Evolutionary conservation across 208 protist species (phyloP).

Genomic region (Tetramitus jugosus): DNA sequence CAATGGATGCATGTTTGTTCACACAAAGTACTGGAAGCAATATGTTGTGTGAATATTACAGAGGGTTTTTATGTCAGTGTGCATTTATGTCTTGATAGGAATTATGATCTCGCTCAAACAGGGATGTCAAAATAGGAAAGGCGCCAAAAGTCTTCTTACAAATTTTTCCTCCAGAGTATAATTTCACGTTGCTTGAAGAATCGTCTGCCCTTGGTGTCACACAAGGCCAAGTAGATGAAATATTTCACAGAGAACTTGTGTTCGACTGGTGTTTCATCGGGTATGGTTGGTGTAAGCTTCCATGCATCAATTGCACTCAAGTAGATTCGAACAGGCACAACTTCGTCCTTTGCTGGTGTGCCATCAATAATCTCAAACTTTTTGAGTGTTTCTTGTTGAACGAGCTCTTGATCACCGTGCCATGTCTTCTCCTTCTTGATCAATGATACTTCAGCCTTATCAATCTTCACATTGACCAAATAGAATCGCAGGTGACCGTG

Average conservation of each 20-base stretch:
- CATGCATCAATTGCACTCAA: constrained; percentile 7
- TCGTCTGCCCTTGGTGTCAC: constrained; percentile 5
- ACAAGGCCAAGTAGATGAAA: constrained; percentile 24
- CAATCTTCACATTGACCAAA: constrained; percentile 30
- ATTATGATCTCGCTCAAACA: too few relatives aligned
- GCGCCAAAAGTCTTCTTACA: too few relatives aligned
- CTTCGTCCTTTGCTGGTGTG: constrained; percentile 27
- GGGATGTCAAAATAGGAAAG: too few relatives aligned
- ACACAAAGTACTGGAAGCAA: too few relatives aligned
- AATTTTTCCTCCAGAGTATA: background rate
- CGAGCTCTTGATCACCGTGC: background rate
- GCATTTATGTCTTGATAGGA: too few relatives aligned
- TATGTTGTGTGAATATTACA: too few relatives aligned
- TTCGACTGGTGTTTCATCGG: constrained; percentile 23
- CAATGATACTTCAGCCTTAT: constrained; percentile 30
- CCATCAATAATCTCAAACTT: constrained; percentile 39
- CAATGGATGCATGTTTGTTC: too few relatives aligned
- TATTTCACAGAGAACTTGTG: constrained; percentile 31
- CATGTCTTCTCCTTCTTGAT: constrained; percentile 6
- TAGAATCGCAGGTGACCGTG: constrained; percentile 23
- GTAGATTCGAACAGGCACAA: constrained; percentile 28
- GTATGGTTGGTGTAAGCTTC: constrained; percentile 27
- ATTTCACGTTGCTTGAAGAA: constrained; percentile 22
- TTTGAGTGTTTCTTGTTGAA: constrained; percentile 22
- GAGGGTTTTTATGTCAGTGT: too few relatives aligned